phyloP scores from a whole-genome alignment of 1,284 basidiomycete genomes.

The Marasmius fiardii region DNA sequence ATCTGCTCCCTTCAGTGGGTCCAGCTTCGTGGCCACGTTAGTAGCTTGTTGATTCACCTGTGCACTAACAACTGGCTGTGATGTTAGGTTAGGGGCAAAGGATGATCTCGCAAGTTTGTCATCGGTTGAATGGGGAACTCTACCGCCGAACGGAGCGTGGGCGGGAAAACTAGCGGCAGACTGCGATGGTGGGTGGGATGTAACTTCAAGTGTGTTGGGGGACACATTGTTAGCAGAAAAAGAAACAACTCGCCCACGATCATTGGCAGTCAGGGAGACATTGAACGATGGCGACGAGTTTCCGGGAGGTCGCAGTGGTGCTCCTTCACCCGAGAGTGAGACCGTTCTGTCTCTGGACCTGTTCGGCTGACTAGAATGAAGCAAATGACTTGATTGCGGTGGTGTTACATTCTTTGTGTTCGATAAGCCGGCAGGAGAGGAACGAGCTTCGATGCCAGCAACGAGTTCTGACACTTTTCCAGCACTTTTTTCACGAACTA shows the following conservation, averaged over 20 bases:
- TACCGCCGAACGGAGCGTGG: background rate
- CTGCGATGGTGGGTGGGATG: background rate
- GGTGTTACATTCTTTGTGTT: background rate
- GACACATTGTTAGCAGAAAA: constrained; percentile 11
- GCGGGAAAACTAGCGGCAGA: background rate
- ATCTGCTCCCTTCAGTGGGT: no score
- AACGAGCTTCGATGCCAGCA: constrained; percentile 22
- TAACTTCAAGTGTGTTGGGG: background rate
- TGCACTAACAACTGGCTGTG: background rate
- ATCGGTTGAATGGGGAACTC: background rate
- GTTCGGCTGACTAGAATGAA: background rate
- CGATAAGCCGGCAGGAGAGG: constrained; percentile 2
- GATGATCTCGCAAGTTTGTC: background rate
- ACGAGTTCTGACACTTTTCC: constrained; percentile 21
- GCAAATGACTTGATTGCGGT: background rate
- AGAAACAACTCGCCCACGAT: constrained; percentile 11
- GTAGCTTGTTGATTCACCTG: background rate
- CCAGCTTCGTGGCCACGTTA: background rate
- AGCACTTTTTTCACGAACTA: background rate
- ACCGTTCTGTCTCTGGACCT: no score
- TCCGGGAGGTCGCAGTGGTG: background rate
- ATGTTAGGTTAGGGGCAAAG: background rate
- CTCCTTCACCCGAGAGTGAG: no score
- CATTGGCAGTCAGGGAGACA: constrained; percentile 9
- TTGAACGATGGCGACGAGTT: constrained; percentile 12